A percentile compares a stretch with the other conserved stretches of the same genome.
phyloP scores from a whole-genome alignment of 2,329 filamentous ascomycete species.

The Kalmusia sp. region DNA sequence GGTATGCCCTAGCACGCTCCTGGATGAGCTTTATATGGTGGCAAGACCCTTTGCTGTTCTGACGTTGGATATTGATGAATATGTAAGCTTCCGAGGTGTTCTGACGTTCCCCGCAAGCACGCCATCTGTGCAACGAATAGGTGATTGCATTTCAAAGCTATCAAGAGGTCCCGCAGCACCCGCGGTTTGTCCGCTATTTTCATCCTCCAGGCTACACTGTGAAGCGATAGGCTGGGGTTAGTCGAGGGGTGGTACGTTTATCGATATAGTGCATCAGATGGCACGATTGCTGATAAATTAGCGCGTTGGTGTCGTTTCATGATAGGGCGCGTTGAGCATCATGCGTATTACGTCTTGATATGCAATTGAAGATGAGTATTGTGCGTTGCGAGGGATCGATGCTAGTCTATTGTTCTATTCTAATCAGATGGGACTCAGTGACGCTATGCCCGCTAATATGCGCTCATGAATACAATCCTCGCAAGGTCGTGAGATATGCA shows the following conservation, averaged over 20 bases:
- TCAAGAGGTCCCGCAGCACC: constrained; percentile 1
- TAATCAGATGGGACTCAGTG: not conserved
- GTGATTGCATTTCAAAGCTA: constrained; percentile 25
- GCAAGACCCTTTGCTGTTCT: not conserved
- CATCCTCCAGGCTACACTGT: not conserved
- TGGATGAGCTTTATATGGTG: not conserved
- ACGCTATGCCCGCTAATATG: not conserved
- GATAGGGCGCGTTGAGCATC: not conserved
- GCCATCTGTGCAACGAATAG: constrained; percentile 24
- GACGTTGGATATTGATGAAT: constrained; percentile 14
- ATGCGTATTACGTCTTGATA: too few species aligned
- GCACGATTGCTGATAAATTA: not conserved
- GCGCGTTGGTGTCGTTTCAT: not conserved
- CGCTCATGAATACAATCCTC: not conserved
- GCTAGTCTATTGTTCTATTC: not conserved
- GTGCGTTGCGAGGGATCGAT: not conserved
- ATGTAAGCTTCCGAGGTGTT: constrained; percentile 29
- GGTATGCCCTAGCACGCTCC: not conserved
- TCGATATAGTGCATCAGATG: not conserved
- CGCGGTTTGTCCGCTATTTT: not conserved
- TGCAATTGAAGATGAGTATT: not conserved
- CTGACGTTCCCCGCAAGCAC: constrained; percentile 42
- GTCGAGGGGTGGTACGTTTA: not conserved
- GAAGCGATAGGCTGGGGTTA: constrained; percentile 2
- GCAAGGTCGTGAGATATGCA: not conserved